Base-by-base conservation (phyloP, 1,284 basidiomycete species). In the Cystobasidium sp. region DNA sequence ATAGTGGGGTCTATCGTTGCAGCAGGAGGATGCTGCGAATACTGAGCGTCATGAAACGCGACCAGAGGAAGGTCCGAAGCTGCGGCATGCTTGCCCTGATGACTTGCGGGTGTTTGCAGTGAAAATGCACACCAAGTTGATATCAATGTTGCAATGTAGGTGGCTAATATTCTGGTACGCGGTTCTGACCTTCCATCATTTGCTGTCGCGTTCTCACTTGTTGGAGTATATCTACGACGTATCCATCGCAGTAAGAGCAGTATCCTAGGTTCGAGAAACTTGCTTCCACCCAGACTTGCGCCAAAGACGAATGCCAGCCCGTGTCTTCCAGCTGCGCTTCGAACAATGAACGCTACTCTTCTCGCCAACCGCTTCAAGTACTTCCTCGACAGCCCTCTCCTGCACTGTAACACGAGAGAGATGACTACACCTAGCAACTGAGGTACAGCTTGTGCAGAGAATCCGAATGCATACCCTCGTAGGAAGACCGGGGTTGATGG, bases 401-500 rank as follows among this genome's bases (percentile, higher is more conserved):
- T 74, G 41, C 56, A 41, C 24, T 47, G 61, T 43, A 67, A 37
- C 20, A 72, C 39, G 14, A 71, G 37, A 8, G 59, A 43, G 18
- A 77, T 14, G 16, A 79, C 22, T 18, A 74, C 31, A n/a, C 75
- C 56, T 3, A 78, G 6, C n/a, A 76, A 3, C 1, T 66, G 49
- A 0, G 77, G 78, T 4, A 63, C n/a, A 47, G 64, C 63, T 47
- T 68, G 24, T 1, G 70, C 76, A 0, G 47, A 20, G 66, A 68
- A 76, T 3, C 78, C 78, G 52, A 79, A 72, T 8, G 55, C 47
- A 31, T 51, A 70, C 0, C 77, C 76, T 10, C 78, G 74, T 9
- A 77, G 20, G 62, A 79, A 79, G 10, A 76, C 72, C 14, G 52
- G 56, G 1, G 75, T 74, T 1, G 78, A 75, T 0, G 78, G 77